phyloP scores from a whole-genome alignment of 176 grass and related monocot genomes.

The Zea luxurians region DNA sequence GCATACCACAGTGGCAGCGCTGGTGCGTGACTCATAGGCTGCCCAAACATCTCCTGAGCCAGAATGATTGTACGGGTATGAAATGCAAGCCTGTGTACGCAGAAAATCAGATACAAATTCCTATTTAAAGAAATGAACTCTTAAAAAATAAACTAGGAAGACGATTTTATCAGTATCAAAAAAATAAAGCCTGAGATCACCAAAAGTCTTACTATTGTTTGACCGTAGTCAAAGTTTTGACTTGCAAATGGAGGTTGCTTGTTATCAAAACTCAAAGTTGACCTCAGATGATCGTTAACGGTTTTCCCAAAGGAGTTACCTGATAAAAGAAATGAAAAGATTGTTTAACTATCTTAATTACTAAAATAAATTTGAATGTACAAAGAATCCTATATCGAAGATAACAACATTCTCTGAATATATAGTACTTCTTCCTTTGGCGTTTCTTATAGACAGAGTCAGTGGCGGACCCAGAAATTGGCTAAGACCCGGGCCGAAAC shows the following conservation, averaged over 20 bases:
- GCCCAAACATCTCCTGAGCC: slow-evolving; percentile 39
- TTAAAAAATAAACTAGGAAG: not conserved
- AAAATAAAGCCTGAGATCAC: not conserved
- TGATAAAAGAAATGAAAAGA: slow-evolving; percentile 19
- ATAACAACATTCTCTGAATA: not conserved
- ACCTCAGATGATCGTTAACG: slow-evolving; percentile 40
- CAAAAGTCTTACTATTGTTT: slow-evolving; percentile 50
- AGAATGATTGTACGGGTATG: slow-evolving; percentile 52
- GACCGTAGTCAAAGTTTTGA: slow-evolving; percentile 48
- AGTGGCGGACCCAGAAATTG: too few relatives aligned
- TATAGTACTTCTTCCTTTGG: not conserved
- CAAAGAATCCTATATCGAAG: not conserved
- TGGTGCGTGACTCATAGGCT: slow-evolving; percentile 34
- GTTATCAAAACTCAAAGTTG: slow-evolving; percentile 44
- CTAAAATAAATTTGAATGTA: not conserved
- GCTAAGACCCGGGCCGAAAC: too few relatives aligned
- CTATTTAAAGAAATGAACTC: not conserved
- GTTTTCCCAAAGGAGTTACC: slow-evolving; percentile 29
- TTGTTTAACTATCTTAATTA: not conserved
- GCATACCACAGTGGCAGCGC: slow-evolving; percentile 39
- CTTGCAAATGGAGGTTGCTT: slow-evolving; percentile 41
- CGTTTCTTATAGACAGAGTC: not conserved
- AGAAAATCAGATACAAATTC: slow-evolving; percentile 15
- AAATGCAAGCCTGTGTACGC: slow-evolving; percentile 42
- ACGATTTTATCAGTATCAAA: not conserved